These are phyloP conservation scores for Telopea speciosissima DNA, from an alignment of 177 flowering plant species.

Conservation along the genomic window DNA sequence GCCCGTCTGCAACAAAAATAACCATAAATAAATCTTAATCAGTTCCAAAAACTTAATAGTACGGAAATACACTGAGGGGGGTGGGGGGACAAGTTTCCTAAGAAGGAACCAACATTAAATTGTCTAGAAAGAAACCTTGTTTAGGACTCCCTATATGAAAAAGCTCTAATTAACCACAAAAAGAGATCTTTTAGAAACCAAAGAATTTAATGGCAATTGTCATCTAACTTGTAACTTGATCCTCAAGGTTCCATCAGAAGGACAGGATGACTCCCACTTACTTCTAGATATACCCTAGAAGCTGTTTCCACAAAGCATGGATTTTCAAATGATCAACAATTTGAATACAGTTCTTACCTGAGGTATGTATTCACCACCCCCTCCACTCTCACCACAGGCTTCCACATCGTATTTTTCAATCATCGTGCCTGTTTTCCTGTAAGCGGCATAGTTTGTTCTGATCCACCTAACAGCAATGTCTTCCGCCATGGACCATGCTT, in stretches of 20 bases:
- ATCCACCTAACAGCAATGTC: conserved; percentile 83
- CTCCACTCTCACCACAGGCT: conserved; percentile 71
- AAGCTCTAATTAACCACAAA: too few relatives aligned
- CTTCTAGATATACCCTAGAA: too few relatives aligned
- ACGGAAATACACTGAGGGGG: neutral
- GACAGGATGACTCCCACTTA: neutral
- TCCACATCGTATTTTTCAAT: conserved; percentile 81
- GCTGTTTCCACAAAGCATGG: neutral
- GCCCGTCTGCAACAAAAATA: conserved; percentile 64
- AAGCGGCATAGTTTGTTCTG: conserved; percentile 69
- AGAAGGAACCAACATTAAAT: neutral
- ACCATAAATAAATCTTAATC: neutral
- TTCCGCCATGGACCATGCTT: conserved; percentile 55
- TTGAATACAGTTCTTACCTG: conserved; percentile 44
- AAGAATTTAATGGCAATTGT: neutral
- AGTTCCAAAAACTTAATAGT: conserved; percentile 4
- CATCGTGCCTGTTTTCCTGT: conserved; percentile 73
- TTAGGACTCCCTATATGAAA: too few relatives aligned
- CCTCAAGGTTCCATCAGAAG: neutral
- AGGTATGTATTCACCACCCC: conserved; percentile 82
- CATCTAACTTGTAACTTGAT: neutral
- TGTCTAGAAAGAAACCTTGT: neutral
- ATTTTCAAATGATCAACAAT: neutral
- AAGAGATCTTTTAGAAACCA: too few relatives aligned
- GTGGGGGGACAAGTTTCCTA: too few relatives aligned